Base-by-base conservation (phyloP, 164 flowering plant species). In the Annona cherimola region DNA sequence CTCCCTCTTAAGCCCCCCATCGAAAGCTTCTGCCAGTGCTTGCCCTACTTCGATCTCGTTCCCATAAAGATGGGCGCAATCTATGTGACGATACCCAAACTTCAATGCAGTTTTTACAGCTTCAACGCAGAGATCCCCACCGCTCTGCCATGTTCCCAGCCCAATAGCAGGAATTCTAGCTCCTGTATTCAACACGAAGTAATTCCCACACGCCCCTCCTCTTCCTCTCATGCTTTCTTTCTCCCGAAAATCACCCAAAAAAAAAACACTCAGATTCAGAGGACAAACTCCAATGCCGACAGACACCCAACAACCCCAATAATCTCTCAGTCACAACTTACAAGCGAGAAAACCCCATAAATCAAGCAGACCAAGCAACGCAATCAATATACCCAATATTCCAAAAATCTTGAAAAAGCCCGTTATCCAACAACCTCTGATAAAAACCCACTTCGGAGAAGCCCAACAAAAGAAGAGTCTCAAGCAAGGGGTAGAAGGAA, bases 141-240 rank as follows among this genome's bases (percentile, higher is more conserved):
- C 90, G 69, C 80, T 84, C 83, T 89, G 93, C 93, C 93, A 89
- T 79, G 93, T 87, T 64, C 93, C 93, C 8, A 89, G 85, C 59
- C 93, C 93, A 61, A 87, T 80, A 4, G 93, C 84, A 35, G 90
- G 93, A 69, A 87, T 83, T 76, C 71, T 84, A 7, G 86, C 86
- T 57, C 89, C 90, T 11, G 81, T 87, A 45, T 87, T 89, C 77
- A 89, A 75, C 75, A 79, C 70, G 45, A 83, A 89, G 83, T 81
- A 76, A 68, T 75, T 78, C 40, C 76, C 76, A 63, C 35, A 1
- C 44, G 74, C 62, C 60, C 78, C 80, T 77, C 76, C 80, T 75
- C 63, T 80, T 18, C 64, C 76, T 70, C 76, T 80, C 83, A 77
- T 77, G 59, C 9, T 75, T 73, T 41, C 67, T 62, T 44, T 16